A percentile compares a stretch with the other conserved stretches of the same genome.
Conservation (phyloP, 345 rosid genomes). For the Stellera chamaejasme region DNA sequence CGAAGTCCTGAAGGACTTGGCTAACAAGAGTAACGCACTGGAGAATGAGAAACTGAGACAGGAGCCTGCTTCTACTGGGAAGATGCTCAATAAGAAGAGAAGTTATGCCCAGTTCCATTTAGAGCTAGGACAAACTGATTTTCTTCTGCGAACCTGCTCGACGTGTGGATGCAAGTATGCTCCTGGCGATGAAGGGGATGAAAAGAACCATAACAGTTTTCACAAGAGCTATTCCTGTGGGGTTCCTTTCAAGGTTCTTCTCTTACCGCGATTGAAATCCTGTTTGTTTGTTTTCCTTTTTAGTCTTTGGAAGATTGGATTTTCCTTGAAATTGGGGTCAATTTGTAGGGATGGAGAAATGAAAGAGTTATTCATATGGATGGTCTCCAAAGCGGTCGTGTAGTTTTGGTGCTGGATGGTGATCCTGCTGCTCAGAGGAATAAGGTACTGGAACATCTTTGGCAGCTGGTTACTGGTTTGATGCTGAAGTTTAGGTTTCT, state of each 20-base stretch:
- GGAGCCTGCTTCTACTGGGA: slow-evolving; percentile 15
- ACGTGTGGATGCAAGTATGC: slow-evolving; percentile 53
- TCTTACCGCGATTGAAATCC: background rate
- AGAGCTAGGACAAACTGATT: slow-evolving; percentile 87
- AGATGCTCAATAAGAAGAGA: slow-evolving; percentile 55
- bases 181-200: slow-evolving; percentile 70
- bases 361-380: slow-evolving; percentile 44
- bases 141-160: slow-evolving; percentile 53
- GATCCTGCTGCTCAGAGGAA: slow-evolving; percentile 52
- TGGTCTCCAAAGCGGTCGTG: slow-evolving; percentile 28
- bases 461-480: background rate
- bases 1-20: slow-evolving; percentile 16
- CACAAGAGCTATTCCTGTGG: slow-evolving; percentile 65
- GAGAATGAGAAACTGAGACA: slow-evolving; percentile 14
- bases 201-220: slow-evolving; percentile 54
- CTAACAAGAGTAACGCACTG: background rate
- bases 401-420: slow-evolving; percentile 42
- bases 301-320: slow-evolving; percentile 2
- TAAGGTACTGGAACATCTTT: slow-evolving; percentile 37
- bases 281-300: background rate
- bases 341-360: slow-evolving; percentile 52
- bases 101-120: slow-evolving; percentile 72
- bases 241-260: slow-evolving; percentile 60
- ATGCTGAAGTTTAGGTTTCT: slow-evolving; percentile 3
- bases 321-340: background rate